Evolutionary conservation across 2,329 filamentous ascomycete species (phyloP).

Genomic region (Didymella pinodella): DNA sequence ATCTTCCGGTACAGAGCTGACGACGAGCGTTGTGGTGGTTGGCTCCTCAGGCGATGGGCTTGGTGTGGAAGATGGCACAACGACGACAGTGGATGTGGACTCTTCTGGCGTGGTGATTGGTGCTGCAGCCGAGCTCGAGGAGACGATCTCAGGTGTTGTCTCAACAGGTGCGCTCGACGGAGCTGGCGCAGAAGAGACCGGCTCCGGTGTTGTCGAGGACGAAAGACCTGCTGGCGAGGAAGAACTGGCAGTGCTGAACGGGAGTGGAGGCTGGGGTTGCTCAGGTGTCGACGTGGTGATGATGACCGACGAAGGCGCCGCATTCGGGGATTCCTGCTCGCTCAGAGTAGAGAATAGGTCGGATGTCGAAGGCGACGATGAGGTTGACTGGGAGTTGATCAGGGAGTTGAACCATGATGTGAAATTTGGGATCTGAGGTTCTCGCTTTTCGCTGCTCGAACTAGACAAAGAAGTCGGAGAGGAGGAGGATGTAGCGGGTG

Average conservation of each 20-base stretch:
- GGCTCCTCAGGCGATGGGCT: background rate
- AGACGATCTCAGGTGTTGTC: slow-evolving; percentile 6
- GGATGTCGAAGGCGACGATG: slow-evolving; percentile 25
- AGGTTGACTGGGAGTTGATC: slow-evolving; percentile 30
- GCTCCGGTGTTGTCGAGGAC: slow-evolving; percentile 1
- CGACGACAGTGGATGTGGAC: background rate
- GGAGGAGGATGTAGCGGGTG: slow-evolving; percentile 36
- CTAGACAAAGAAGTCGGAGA: slow-evolving; percentile 24
- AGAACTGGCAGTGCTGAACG: slow-evolving; percentile 20
- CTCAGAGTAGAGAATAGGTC: slow-evolving; percentile 23
- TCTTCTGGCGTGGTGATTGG: slow-evolving; percentile 2
- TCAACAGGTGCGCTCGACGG: slow-evolving; percentile 1
- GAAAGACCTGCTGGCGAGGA: slow-evolving; percentile 4
- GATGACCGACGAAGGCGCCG: slow-evolving; percentile 21
- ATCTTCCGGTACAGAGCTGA: background rate
- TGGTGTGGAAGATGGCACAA: background rate
- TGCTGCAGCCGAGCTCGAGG: background rate
- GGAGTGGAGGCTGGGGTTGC: background rate
- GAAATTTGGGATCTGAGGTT: slow-evolving; percentile 34
- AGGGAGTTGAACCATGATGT: slow-evolving; percentile 41
- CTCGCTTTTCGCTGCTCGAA: slow-evolving; percentile 34
- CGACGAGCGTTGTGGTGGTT: background rate
- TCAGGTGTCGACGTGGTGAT: slow-evolving; percentile 31
- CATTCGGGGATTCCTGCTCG: slow-evolving; percentile 24
- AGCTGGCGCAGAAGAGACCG: slow-evolving; percentile 2